phyloP scores from a whole-genome alignment of 2,329 filamentous ascomycete genomes.

The Talaromyces sp. region DNA sequence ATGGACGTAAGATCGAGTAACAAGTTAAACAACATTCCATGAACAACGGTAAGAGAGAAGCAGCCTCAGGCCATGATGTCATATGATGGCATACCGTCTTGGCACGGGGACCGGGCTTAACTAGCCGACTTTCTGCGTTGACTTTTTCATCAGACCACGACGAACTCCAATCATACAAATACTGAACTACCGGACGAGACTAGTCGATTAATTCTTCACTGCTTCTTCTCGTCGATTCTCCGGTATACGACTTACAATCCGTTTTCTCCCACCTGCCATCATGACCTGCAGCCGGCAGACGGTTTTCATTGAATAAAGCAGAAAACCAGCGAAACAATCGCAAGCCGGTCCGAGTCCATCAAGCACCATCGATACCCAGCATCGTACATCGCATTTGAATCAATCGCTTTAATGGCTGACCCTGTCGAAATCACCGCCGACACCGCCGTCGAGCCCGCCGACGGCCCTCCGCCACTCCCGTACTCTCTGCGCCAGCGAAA shows the following conservation, averaged over 20 bases:
- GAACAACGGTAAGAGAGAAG: not conserved
- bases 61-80: not conserved
- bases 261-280: not conserved
- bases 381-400: not conserved
- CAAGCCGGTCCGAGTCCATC: not conserved
- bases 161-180: not conserved
- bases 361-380: not conserved
- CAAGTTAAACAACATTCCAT: not conserved
- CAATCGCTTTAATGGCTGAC: slow-evolving; percentile 30
- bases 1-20: not conserved
- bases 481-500: slow-evolving; percentile 57
- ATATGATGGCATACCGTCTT: slow-evolving; percentile 1
- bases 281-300: not conserved
- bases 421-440: slow-evolving; percentile 23
- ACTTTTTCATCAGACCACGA: not conserved
- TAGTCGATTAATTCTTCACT: not conserved
- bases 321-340: not conserved
- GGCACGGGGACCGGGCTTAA: not conserved
- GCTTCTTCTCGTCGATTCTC: not conserved
- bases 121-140: not conserved
- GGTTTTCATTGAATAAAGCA: not conserved
- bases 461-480: slow-evolving; percentile 52
- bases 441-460: not conserved
- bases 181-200: not conserved
- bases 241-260: not conserved